phyloP scores from a whole-genome alignment of 164 flowering plant species.

The Tetracentron sinense region DNA sequence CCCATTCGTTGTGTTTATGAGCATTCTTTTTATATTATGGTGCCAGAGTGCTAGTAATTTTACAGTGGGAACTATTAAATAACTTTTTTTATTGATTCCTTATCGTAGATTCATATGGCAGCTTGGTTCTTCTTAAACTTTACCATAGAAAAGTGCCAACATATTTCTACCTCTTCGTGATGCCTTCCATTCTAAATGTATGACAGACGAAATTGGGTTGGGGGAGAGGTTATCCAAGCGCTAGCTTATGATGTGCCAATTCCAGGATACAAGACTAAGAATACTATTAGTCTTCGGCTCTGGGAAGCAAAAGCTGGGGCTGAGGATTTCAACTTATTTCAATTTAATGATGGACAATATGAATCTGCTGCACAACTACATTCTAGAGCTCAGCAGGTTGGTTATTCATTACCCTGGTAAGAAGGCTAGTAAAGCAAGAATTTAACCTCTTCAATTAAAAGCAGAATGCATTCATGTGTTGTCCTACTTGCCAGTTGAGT shows the following conservation, averaged over 20 bases:
- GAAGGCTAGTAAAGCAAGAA: not conserved
- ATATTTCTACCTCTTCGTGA: too few species aligned
- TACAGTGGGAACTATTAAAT: not conserved
- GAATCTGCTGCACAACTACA: conserved; percentile 87
- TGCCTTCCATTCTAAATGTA: conserved; percentile 8
- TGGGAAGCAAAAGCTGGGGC: conserved; percentile 97
- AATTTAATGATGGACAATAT: conserved; percentile 87
- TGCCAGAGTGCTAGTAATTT: not conserved
- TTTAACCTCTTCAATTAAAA: not conserved
- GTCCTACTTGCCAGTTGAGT: not conserved
- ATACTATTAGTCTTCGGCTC: conserved; percentile 90
- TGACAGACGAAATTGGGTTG: conserved; percentile 84
- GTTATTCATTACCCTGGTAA: not conserved
- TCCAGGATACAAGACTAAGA: conserved; percentile 96
- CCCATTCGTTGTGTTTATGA: not conserved
- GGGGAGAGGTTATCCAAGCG: conserved; percentile 84
- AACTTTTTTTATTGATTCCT: not conserved
- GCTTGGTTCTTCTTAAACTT: too few species aligned
- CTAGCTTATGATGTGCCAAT: conserved; percentile 97
- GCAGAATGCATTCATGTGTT: not conserved
- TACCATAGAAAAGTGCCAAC: too few species aligned
- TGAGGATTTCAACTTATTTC: conserved; percentile 66
- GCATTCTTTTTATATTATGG: not conserved
- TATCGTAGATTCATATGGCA: not conserved
- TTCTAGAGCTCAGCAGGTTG: conserved; percentile 83